Base-by-base conservation (phyloP, 768 basidiomycete species). In the Cystobasidium onofrii region DNA sequence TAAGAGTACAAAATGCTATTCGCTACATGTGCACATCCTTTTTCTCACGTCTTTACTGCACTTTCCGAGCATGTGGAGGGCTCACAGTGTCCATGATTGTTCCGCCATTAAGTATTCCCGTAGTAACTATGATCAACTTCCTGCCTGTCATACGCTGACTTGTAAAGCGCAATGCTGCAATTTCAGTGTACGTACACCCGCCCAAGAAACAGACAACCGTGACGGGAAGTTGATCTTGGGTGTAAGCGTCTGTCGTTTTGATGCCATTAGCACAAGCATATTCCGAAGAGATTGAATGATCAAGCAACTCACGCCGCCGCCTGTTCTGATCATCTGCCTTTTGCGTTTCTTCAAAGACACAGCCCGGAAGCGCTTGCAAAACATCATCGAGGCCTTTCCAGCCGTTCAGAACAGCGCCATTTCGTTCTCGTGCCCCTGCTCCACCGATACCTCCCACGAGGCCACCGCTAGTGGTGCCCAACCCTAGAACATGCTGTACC, bases 321-420 rank as follows among this genome's bases (percentile, higher is more conserved):
- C 57, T 36, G 27, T 18, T 39, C 13, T 31, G 18, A 17, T 75
- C 77, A 44, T 76, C 77, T 1, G 69, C 55, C 57, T 75, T 79
- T 75, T 84, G 84, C 6, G 80, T 82, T 41, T 90, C 85, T 81
- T 99, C 94, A 50, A 96, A 86, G 25, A 88, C 90, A 79, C 87
- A 87, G 1, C 96, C 96, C 0, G 92, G 90, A 69, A 98, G 88
- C 66, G 85, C 84, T 41, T 86, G 85, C 25, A 96, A 80, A 17
- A 91, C 86, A 78, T 98, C 95, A 81, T 98, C 96, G 79, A 99
- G 92, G 27, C 93, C 95, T 81, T 90, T 95, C 94, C 95, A 99
- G 1, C 95, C 95, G 10, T 89, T 86, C 73, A 99, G 90, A 1
- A 92, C 89, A 13, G 36, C 73, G 44, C 77, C 77, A 55, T 81